Evolutionary conservation across 2,329 filamentous ascomycete species (phyloP).

Genomic region (Calonectria fujianensis): DNA sequence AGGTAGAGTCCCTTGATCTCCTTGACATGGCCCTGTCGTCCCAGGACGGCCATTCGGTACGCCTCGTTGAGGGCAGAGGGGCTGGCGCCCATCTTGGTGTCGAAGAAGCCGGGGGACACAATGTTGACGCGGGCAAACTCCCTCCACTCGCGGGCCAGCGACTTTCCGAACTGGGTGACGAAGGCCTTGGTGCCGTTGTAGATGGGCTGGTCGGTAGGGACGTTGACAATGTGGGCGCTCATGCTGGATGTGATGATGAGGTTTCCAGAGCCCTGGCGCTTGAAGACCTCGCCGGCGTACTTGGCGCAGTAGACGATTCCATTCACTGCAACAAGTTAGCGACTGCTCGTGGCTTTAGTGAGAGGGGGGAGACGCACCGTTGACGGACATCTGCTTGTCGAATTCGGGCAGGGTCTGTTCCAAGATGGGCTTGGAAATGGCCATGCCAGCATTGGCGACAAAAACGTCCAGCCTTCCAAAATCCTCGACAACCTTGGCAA

Average conservation of each 20-base stretch:
- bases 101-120: conserved; percentile 67
- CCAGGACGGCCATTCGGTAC: conserved; percentile 68
- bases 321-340: conserved; percentile 58
- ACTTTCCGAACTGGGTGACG: conserved; percentile 71
- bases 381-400: conserved; percentile 70
- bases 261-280: conserved; percentile 63
- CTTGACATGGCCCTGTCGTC: conserved; percentile 76
- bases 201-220: conserved; percentile 69
- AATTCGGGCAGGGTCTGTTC: conserved; percentile 73
- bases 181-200: conserved; percentile 73
- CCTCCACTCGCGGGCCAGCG: conserved; percentile 71
- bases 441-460: conserved; percentile 61
- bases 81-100: conserved; percentile 70
- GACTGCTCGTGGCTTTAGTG: too few relatives aligned
- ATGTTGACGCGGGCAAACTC: conserved; percentile 73
- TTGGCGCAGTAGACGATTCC: conserved; percentile 65
- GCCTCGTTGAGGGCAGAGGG: conserved; percentile 65
- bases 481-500: conserved; percentile 48
- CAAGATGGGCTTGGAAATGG: conserved; percentile 72
- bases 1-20: conserved; percentile 77
- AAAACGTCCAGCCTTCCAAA: conserved; percentile 54
- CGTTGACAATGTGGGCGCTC: conserved; percentile 68
- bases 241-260: conserved; percentile 70
- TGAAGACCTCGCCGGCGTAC: conserved; percentile 63
- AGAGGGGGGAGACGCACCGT: conserved; percentile 61